phyloP scores from a whole-genome alignment of 148 eudicot species.

The Gaultheria prostrata region DNA sequence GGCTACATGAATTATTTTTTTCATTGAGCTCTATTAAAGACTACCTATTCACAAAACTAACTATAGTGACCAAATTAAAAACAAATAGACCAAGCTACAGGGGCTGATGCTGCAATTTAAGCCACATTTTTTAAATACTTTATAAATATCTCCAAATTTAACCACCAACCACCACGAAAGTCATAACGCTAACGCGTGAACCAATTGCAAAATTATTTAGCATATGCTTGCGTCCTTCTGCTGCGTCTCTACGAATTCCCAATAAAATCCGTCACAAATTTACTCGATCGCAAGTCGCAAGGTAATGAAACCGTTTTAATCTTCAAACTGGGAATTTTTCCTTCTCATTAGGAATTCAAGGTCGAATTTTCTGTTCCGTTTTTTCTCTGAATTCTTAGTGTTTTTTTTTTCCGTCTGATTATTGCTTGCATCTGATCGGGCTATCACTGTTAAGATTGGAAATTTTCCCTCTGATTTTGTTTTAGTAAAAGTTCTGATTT shows the following conservation, averaged over 20 bases:
- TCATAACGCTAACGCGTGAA: not conserved
- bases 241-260: not conserved
- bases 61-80: too few species aligned
- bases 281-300: not conserved
- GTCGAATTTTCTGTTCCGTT: not conserved
- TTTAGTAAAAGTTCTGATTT: too few species aligned
- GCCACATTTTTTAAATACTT: not conserved
- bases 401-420: too few species aligned
- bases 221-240: not conserved
- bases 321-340: not conserved
- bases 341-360: not conserved
- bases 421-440: too few species aligned
- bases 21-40: too few species aligned
- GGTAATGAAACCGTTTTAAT: not conserved
- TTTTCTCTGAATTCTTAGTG: too few species aligned
- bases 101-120: not conserved
- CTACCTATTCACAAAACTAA: too few species aligned
- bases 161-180: not conserved
- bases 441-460: too few species aligned
- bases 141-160: not conserved
- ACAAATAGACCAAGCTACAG: not conserved
- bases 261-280: not conserved
- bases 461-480: too few species aligned
- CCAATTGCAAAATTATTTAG: not conserved
- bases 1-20: too few species aligned